Evolutionary conservation across 1,284 basidiomycete genomes (phyloP).

Genomic region (Thecaphora thlaspeos): DNA sequence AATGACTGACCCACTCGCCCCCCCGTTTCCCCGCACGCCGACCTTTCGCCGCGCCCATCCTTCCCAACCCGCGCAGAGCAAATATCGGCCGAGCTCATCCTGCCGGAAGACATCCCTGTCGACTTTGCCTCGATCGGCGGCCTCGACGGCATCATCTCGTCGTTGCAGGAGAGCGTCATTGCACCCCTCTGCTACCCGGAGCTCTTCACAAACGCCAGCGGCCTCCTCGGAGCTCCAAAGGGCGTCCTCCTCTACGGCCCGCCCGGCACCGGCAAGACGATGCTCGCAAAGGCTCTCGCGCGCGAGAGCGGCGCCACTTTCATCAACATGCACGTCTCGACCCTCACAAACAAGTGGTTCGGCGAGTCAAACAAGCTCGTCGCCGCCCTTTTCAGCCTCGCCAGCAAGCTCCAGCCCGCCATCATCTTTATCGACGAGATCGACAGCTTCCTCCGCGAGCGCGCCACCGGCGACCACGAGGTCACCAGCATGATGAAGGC

Average conservation of each 20-base stretch:
- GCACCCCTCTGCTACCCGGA: conserved; percentile 90
- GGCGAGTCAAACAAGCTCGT: conserved; percentile 98
- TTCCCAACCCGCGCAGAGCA: conserved; percentile 60
- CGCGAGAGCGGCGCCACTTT: conserved; percentile 94
- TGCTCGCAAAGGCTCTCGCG: conserved; percentile 61
- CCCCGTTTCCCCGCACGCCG: background rate
- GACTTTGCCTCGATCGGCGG: conserved; percentile 77
- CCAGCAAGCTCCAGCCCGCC: conserved; percentile 71
- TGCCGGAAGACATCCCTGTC: conserved; percentile 61
- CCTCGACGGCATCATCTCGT: conserved; percentile 85
- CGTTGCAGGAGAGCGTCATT: conserved; percentile 91
- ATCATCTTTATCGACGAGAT: conserved; percentile 83
- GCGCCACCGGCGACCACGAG: conserved; percentile 85
- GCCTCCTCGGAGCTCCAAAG: conserved; percentile 65
- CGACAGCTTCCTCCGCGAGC: conserved; percentile 84
- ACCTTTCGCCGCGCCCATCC: background rate
- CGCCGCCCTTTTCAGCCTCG: conserved; percentile 72
- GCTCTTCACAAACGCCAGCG: conserved; percentile 69
- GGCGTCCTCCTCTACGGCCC: conserved; percentile 62
- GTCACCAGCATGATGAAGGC: conserved; percentile 99
- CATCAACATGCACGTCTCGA: conserved; percentile 63
- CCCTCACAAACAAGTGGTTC: conserved; percentile 72
- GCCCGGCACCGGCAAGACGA: conserved; percentile 60
- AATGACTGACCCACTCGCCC: background rate
- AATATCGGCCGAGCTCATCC: conserved; percentile 62